Percentiles rank a stretch among this genome's conserved stretches.
Evolutionary conservation across 805 yeast genomes (phyloP).

Genomic region (Kodamaea sagamina): DNA sequence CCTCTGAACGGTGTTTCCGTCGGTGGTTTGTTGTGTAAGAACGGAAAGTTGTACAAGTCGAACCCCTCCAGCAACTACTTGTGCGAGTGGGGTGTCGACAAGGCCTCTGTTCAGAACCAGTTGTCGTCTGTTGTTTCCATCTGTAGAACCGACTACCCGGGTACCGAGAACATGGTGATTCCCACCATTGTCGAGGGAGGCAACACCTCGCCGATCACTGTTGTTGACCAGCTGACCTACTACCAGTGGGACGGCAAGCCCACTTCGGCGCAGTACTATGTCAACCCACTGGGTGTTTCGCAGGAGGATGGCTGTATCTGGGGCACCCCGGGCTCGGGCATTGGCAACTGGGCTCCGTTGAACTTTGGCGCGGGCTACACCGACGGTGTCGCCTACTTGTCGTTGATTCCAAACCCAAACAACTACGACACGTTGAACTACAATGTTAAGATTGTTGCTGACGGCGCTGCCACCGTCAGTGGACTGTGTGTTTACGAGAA

Average conservation of each 20-base stretch:
- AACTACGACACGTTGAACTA: conserved; percentile 61
- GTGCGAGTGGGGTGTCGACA: conserved; percentile 83
- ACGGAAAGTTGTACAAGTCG: conserved; percentile 82
- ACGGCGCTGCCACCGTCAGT: conserved; percentile 48
- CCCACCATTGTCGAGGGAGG: conserved; percentile 86
- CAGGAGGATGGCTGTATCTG: conserved; percentile 91
- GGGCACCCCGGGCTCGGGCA: conserved; percentile 76
- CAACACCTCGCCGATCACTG: conserved; percentile 63
- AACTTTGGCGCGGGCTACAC: conserved; percentile 91
- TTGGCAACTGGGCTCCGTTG: conserved; percentile 99
- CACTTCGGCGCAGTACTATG: conserved; percentile 96
- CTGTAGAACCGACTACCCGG: conserved; percentile 99
- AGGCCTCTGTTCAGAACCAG: conserved; percentile 69
- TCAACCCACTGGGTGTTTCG: conserved; percentile 93
- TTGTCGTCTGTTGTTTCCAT: conserved; percentile 71
- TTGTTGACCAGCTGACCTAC: conserved; percentile 75
- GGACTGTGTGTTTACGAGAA: conserved; percentile 82
- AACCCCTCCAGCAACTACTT: conserved; percentile 66
- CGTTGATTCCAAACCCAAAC: conserved; percentile 95
- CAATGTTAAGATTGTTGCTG: conserved; percentile 68
- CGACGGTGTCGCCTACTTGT: conserved; percentile 68
- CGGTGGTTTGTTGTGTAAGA: conserved; percentile 88
- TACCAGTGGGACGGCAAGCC: conserved; percentile 77
- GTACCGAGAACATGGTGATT: conserved; percentile 96
- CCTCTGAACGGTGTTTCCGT: conserved; percentile 87